Percentiles rank a stretch among this genome's conserved stretches.
phyloP scores from a whole-genome alignment of 106 monocot species.

The Phalaenopsis equestris region DNA sequence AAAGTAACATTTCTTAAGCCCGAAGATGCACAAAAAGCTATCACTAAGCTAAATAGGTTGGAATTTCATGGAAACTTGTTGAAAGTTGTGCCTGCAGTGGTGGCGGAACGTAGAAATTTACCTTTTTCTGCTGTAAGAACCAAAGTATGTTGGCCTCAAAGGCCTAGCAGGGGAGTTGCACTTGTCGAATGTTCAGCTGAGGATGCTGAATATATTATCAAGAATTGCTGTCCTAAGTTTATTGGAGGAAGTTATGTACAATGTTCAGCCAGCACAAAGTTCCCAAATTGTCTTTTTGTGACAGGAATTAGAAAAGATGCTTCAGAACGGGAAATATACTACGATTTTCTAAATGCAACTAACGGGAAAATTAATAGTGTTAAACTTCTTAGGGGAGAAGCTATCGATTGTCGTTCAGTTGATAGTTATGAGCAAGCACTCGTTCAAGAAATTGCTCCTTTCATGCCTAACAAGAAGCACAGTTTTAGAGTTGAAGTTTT shows the following conservation, averaged over 20 bases:
- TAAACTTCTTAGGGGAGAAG: conserved; percentile 41
- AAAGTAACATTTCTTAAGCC: conserved; percentile 69
- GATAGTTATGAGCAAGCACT: conserved; percentile 49
- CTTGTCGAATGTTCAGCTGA: conserved; percentile 43
- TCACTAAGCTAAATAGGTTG: conserved; percentile 39
- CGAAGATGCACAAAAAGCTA: conserved; percentile 56
- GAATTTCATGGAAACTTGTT: conserved; percentile 50
- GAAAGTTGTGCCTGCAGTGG: conserved; percentile 34
- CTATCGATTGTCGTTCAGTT: conserved; percentile 16
- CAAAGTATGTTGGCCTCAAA: conserved; percentile 72
- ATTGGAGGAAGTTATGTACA: conserved; percentile 44
- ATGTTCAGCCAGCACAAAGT: conserved; percentile 37
- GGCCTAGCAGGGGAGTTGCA: conserved; percentile 73
- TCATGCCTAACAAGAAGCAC: conserved; percentile 46
- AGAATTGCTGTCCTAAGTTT: conserved; percentile 30
- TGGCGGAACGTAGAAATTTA: conserved; percentile 15
- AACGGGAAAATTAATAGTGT: conserved; percentile 39
- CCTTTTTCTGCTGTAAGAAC: conserved; percentile 60
- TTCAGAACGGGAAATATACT: conserved; percentile 54
- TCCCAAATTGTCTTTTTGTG: conserved; percentile 44
- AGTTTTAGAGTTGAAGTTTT: conserved; percentile 65
- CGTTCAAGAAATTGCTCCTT: conserved; percentile 46
- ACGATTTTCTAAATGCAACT: conserved; percentile 35
- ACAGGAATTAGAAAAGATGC: conserved; percentile 50
- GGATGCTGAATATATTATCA: conserved; percentile 42